A percentile compares a stretch with the other conserved stretches of the same genome.
These are phyloP conservation scores for Mucor indicus DNA, from an alignment of 371 early-diverging fungal genomes.

Conservation along the genomic window DNA sequence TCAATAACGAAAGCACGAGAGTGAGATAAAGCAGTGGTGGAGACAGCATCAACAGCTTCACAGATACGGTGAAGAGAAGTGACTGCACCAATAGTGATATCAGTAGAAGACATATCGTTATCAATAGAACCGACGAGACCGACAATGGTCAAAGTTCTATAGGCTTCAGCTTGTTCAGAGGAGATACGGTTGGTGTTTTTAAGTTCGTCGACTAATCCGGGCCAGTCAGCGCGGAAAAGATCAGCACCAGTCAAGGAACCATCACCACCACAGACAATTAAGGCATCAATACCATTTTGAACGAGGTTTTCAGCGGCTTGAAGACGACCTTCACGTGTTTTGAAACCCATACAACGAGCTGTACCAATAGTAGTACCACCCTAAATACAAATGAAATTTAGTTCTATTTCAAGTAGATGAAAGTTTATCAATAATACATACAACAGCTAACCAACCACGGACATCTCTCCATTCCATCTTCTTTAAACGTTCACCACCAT, in stretches of 20 bases:
- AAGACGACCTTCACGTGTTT: slow-evolving; percentile 85
- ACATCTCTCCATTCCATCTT: slow-evolving; percentile 92
- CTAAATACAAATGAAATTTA: slow-evolving; percentile 24
- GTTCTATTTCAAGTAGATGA: no score
- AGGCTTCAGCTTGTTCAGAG: slow-evolving; percentile 53
- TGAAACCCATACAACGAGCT: slow-evolving; percentile 90
- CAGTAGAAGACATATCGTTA: slow-evolving; percentile 97
- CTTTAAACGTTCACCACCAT: slow-evolving; percentile 18
- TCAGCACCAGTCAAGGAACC: slow-evolving; percentile 98
- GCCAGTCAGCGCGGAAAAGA: slow-evolving; percentile 92
- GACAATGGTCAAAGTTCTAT: slow-evolving; percentile 83
- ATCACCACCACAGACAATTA: slow-evolving; percentile 98
- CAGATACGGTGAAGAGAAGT: slow-evolving; percentile 97
- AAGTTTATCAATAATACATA: no score
- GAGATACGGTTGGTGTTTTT: slow-evolving; percentile 56
- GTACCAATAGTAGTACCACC: slow-evolving; percentile 99
- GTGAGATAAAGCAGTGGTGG: slow-evolving; percentile 96
- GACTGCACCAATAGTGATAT: slow-evolving; percentile 96
- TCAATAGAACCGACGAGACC: slow-evolving; percentile 97
- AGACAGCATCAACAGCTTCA: slow-evolving; percentile 93
- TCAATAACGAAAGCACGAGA: slow-evolving; percentile 98
- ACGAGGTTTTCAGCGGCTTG: slow-evolving; percentile 87
- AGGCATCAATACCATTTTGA: slow-evolving; percentile 89
- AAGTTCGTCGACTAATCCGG: slow-evolving; percentile 75
- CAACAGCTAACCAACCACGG: slow-evolving; percentile 76